Conservation (phyloP, 805 yeast species). For the Jamesozyma hellenica region DNA sequence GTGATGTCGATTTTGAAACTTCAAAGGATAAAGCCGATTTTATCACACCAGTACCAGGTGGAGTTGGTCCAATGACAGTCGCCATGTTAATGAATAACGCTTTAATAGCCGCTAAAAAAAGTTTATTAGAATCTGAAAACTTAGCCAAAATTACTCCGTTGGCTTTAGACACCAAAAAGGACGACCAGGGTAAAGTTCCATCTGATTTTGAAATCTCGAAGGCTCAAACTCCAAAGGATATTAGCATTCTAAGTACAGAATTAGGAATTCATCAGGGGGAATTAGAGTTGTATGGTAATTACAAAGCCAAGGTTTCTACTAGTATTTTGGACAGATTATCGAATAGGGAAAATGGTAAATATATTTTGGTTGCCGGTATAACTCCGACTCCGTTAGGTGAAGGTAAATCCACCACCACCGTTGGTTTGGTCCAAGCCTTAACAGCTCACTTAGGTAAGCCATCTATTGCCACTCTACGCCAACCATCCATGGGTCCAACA, state of each 20-base stretch:
- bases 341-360: conserved; percentile 61
- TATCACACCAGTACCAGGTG: conserved; percentile 97
- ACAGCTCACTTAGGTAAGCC: conserved; percentile 80
- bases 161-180: conserved; percentile 37
- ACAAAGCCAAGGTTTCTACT: conserved; percentile 79
- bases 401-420: conserved; percentile 94
- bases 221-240: conserved; percentile 77
- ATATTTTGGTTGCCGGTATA: conserved; percentile 89
- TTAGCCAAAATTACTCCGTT: conserved; percentile 46
- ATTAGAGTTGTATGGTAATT: conserved; percentile 79
- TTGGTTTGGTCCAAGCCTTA: conserved; percentile 89
- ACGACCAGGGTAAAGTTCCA: conserved; percentile 74
- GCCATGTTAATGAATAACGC: conserved; percentile 89
- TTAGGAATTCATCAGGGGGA: conserved; percentile 70
- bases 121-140: conserved; percentile 27
- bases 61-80: conserved; percentile 99
- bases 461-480: conserved; percentile 90
- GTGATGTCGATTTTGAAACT: conserved; percentile 80
- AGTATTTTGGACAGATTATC: conserved; percentile 60
- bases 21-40: conserved; percentile 51
- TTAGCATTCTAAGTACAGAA: conserved; percentile 65
- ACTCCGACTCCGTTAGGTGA: conserved; percentile 98
- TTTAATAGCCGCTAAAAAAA: conserved; percentile 62
- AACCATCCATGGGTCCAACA: conserved; percentile 99
- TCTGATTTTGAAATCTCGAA: conserved; percentile 86